Percentiles rank a stretch among this genome's conserved stretches.
phyloP scores from a whole-genome alignment of 2,329 filamentous ascomycete species.

The Beauveria medogensis region DNA sequence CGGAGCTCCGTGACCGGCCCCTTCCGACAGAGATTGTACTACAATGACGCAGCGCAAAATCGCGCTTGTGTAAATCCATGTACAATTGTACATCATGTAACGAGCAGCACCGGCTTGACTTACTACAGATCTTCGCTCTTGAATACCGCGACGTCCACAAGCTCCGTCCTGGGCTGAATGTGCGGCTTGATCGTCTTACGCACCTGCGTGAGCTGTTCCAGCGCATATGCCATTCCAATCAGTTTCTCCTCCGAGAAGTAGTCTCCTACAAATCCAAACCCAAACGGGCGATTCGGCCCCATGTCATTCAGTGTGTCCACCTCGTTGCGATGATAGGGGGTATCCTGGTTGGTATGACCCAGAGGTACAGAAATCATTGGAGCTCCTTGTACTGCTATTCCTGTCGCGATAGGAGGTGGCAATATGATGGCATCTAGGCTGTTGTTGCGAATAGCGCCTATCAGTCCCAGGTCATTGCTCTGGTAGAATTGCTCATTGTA shows the following conservation, averaged over 20 bases:
- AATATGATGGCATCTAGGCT: conserved; percentile 55
- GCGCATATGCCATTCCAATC: conserved; percentile 59
- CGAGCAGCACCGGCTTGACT: background rate
- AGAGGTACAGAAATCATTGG: conserved; percentile 58
- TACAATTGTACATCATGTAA: background rate
- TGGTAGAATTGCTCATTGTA: conserved; percentile 45
- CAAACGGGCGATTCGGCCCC: conserved; percentile 51
- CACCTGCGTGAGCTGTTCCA: conserved; percentile 48
- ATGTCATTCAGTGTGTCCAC: conserved; percentile 43
- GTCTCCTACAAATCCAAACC: conserved; percentile 53
- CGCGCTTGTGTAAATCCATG: background rate
- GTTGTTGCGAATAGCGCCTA: conserved; percentile 48
- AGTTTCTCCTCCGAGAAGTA: conserved; percentile 54
- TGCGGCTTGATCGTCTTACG: conserved; percentile 22
- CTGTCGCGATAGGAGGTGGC: conserved; percentile 40
- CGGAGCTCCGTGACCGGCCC: background rate
- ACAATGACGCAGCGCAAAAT: background rate
- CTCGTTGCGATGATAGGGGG: conserved; percentile 34
- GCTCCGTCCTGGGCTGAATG: conserved; percentile 22
- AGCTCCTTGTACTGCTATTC: conserved; percentile 48
- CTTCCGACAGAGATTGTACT: background rate
- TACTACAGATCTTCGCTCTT: conserved; percentile 2
- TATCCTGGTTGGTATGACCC: conserved; percentile 45
- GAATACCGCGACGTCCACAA: conserved; percentile 18
- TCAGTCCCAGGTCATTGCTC: conserved; percentile 48